These are phyloP conservation scores for Apiotrichum laibachii DNA, from an alignment of 1,284 basidiomycete species.

Conservation along the genomic window DNA sequence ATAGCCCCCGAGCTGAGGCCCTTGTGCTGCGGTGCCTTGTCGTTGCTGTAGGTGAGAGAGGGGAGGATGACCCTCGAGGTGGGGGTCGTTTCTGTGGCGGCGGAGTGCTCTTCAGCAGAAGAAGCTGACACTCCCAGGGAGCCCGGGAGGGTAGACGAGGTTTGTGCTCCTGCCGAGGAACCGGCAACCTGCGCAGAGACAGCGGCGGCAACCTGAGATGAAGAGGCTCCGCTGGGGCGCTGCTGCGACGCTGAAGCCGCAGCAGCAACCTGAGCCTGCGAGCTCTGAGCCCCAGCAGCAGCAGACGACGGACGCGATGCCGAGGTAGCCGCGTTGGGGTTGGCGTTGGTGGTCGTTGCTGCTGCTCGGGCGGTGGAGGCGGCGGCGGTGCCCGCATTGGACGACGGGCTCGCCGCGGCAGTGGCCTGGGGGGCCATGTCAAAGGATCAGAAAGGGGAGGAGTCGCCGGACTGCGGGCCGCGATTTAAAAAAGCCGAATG, in stretches of 20 bases:
- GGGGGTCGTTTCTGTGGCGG: no score
- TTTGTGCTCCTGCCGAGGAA: not conserved
- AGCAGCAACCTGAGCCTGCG: not conserved
- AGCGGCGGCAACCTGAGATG: not conserved
- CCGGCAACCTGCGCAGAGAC: not conserved
- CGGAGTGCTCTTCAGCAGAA: not conserved
- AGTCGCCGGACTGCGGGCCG: not conserved
- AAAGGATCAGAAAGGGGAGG: not conserved
- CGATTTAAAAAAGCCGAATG: not conserved
- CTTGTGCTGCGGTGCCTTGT: constrained; percentile 3
- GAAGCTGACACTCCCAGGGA: no score
- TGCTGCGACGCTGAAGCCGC: not conserved
- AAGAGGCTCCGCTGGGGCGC: not conserved
- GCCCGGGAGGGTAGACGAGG: no score
- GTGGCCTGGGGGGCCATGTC: constrained; percentile 4
- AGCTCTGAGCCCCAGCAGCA: not conserved
- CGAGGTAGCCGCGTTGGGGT: not conserved
- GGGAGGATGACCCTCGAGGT: not conserved
- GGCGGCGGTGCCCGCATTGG: not conserved
- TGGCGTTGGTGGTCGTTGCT: not conserved
- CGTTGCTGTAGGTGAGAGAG: not conserved
- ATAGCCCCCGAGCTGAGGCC: constrained; percentile 39
- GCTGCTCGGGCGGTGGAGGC: not conserved
- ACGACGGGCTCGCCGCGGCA: not conserved
- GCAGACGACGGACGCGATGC: not conserved